A percentile compares a stretch with the other conserved stretches of the same genome.
These are phyloP conservation scores for Cubamyces sp. DNA, from an alignment of 768 basidiomycete genomes.

Conservation along the genomic window DNA sequence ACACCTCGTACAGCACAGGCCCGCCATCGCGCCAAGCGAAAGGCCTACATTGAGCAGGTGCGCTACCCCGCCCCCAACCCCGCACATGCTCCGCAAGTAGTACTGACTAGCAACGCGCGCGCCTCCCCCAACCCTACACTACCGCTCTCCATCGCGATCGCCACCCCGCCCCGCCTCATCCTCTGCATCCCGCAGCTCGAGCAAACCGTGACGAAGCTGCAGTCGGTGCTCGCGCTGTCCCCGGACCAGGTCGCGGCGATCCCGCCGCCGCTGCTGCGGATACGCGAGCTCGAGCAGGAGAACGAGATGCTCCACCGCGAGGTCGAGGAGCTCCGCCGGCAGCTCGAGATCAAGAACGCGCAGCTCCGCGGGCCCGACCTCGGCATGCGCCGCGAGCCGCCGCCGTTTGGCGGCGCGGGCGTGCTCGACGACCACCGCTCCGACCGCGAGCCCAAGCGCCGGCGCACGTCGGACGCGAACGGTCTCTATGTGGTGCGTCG, in stretches of 20 bases:
- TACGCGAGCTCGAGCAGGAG: slow-evolving; percentile 84
- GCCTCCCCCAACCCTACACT: background rate
- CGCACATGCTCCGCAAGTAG: no score
- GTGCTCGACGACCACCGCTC: slow-evolving; percentile 28
- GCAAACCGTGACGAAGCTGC: slow-evolving; percentile 83
- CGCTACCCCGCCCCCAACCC: background rate
- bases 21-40: slow-evolving; percentile 87
- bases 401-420: no score
- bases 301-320: slow-evolving; percentile 71
- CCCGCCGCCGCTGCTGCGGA: slow-evolving; percentile 72
- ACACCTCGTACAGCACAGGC: slow-evolving; percentile 79
- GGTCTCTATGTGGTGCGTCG: slow-evolving; percentile 34
- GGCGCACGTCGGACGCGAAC: slow-evolving; percentile 32
- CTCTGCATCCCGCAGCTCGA: slow-evolving; percentile 58
- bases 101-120: no score
- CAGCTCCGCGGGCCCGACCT: slow-evolving; percentile 29
- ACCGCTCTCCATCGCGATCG: background rate
- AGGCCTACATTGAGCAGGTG: slow-evolving; percentile 92
- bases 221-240: slow-evolving; percentile 70
- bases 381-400: slow-evolving; percentile 23
- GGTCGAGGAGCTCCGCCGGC: slow-evolving; percentile 73
- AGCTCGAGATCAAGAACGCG: slow-evolving; percentile 45
- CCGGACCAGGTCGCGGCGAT: slow-evolving; percentile 76
- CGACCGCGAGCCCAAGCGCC: slow-evolving; percentile 35
- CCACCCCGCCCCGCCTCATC: slow-evolving; percentile 5